Percentiles rank a stretch among this genome's conserved stretches.
phyloP scores from a whole-genome alignment of 208 protist genomes.

The Entamoeba invadens region DNA sequence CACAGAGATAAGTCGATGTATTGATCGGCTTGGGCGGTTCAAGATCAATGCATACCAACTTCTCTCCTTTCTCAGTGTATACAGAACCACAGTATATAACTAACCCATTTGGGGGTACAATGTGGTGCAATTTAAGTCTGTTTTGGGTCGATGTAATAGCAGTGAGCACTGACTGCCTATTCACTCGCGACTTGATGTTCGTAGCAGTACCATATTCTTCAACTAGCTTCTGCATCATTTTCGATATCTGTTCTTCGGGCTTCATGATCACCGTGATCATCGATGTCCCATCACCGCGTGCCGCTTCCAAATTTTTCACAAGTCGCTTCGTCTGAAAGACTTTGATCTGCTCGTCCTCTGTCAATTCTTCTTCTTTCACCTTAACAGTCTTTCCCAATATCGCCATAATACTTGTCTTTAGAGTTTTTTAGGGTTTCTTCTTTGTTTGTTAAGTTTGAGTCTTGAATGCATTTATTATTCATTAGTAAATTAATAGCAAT shows the following conservation, averaged over 20 bases:
- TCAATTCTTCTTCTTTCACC: not conserved
- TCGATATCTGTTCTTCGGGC: slow-evolving; percentile 7
- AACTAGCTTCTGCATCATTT: slow-evolving; percentile 81
- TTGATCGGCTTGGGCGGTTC: slow-evolving; percentile 98
- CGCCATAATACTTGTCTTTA: not conserved
- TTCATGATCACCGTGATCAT: slow-evolving; percentile 21
- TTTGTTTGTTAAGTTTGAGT: no score
- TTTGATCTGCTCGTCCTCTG: not conserved
- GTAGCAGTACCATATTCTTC: slow-evolving; percentile 97
- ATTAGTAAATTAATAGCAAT: no score
- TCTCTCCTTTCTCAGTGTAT: slow-evolving; percentile 89
- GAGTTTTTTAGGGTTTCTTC: no score
- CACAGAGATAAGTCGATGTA: slow-evolving; percentile 85
- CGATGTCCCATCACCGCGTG: slow-evolving; percentile 11
- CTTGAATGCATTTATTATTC: no score
- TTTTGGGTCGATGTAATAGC: slow-evolving; percentile 68
- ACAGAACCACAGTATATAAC: slow-evolving; percentile 88
- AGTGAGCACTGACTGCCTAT: slow-evolving; percentile 67
- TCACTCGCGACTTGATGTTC: slow-evolving; percentile 98
- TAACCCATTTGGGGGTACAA: slow-evolving; percentile 59
- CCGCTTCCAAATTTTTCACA: not conserved
- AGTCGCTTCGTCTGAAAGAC: not conserved
- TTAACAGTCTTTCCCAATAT: not conserved
- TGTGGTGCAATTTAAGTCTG: slow-evolving; percentile 24
- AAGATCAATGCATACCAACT: slow-evolving; percentile 93